These are phyloP conservation scores for Gymnopilus dilepis DNA, from an alignment of 768 basidiomycete genomes.

Conservation along the genomic window DNA sequence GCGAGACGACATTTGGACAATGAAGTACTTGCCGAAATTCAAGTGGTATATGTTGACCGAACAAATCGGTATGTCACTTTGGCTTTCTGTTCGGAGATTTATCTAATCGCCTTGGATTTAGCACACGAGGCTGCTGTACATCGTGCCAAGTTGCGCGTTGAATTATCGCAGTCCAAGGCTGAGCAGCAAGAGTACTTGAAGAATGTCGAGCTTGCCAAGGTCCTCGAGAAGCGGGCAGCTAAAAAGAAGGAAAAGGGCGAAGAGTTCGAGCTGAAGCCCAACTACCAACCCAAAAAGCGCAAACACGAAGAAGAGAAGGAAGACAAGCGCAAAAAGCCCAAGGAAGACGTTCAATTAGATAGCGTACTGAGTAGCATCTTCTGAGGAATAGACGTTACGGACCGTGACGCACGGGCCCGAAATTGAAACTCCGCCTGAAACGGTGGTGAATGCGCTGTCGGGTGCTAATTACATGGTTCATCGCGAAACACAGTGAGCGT, in stretches of 20 bases:
- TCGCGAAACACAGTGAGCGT: constrained; percentile 67
- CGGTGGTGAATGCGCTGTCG: constrained; percentile 24
- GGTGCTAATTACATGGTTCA: constrained; percentile 41
- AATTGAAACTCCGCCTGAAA: constrained; percentile 51
- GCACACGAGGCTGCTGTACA: constrained; percentile 94
- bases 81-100: background rate
- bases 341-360: constrained; percentile 35
- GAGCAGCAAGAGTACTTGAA: constrained; percentile 94
- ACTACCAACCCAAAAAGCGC: constrained; percentile 38
- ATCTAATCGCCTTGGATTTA: constrained; percentile 35
- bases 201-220: constrained; percentile 91
- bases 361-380: constrained; percentile 59
- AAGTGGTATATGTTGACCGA: constrained; percentile 99
- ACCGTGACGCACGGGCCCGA: constrained; percentile 40
- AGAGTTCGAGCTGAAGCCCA: constrained; percentile 47
- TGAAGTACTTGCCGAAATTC: constrained; percentile 98
- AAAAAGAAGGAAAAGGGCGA: constrained; percentile 65
- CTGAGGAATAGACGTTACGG: constrained; percentile 31
- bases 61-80: constrained; percentile 82
- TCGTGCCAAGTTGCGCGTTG: constrained; percentile 86
- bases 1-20: constrained; percentile 99
- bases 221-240: constrained; percentile 80
- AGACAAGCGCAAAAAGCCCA: constrained; percentile 37
- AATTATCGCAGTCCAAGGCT: constrained; percentile 82
- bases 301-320: constrained; percentile 24